Percentiles rank a stretch among this genome's conserved stretches.
These are phyloP conservation scores for Candida patagonica DNA, from an alignment of 805 yeast species.

Conservation along the genomic window DNA sequence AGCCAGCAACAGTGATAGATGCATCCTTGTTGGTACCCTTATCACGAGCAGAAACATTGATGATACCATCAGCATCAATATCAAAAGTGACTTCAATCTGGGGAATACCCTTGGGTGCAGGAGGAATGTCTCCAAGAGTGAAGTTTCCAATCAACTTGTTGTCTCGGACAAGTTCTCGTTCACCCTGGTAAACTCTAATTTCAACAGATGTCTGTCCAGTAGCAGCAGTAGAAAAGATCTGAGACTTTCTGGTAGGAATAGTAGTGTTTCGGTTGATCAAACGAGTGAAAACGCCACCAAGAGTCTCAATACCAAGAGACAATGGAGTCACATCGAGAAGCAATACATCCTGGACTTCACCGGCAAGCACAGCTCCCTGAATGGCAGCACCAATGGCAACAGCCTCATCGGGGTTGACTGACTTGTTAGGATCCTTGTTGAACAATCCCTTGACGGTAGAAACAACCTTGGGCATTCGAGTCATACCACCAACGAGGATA, in stretches of 20 bases:
- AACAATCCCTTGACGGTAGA: slow-evolving; percentile 69
- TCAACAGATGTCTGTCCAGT: slow-evolving; percentile 95
- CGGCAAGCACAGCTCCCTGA: slow-evolving; percentile 93
- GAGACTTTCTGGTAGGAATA: slow-evolving; percentile 93
- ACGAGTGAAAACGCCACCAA: slow-evolving; percentile 95
- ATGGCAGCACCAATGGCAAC: slow-evolving; percentile 96
- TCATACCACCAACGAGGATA: slow-evolving; percentile 84
- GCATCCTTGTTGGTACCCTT: slow-evolving; percentile 91
- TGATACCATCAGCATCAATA: slow-evolving; percentile 95
- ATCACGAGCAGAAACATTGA: slow-evolving; percentile 90
- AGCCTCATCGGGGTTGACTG: slow-evolving; percentile 93
- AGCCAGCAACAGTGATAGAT: slow-evolving; percentile 92
- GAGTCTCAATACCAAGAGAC: slow-evolving; percentile 92
- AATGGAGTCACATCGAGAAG: slow-evolving; percentile 84
- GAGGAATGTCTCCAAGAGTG: slow-evolving; percentile 90
- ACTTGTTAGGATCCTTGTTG: slow-evolving; percentile 77
- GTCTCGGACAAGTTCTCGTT: slow-evolving; percentile 96
- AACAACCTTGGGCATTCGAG: slow-evolving; percentile 83
- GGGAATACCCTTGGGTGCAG: slow-evolving; percentile 92
- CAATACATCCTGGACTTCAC: slow-evolving; percentile 88
- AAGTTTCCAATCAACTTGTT: slow-evolving; percentile 96
- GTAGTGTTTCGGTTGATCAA: slow-evolving; percentile 90
- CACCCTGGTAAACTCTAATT: slow-evolving; percentile 98
- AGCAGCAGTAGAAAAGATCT: slow-evolving; percentile 92
- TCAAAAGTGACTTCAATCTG: slow-evolving; percentile 93